phyloP scores from a whole-genome alignment of 2,329 filamentous ascomycete genomes.

The Beauveria medogensis region DNA sequence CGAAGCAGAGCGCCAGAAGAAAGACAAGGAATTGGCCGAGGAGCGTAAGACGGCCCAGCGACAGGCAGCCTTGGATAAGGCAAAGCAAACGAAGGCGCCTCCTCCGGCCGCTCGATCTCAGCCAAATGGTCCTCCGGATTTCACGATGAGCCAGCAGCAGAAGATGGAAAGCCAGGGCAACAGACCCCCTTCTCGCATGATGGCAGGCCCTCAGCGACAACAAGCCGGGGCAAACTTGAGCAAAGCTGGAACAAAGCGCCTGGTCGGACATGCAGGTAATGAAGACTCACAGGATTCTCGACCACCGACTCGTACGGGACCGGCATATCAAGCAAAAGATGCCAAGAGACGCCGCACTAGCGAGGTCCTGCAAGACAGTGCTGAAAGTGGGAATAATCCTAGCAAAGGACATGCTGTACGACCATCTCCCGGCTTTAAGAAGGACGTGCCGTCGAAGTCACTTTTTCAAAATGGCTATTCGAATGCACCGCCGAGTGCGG shows the following conservation, averaged over 20 bases:
- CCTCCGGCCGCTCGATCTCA: constrained; percentile 51
- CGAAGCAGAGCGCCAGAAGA: constrained; percentile 54
- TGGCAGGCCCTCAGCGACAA: constrained; percentile 40
- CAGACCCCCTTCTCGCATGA: constrained; percentile 51
- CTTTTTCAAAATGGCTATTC: constrained; percentile 54
- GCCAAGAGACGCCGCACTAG: constrained; percentile 73
- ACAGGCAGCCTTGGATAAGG: constrained; percentile 55
- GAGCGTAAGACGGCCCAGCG: constrained; percentile 59
- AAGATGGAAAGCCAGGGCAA: constrained; percentile 25
- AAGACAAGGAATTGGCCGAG: constrained; percentile 54
- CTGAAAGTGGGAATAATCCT: constrained; percentile 48
- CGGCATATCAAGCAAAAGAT: constrained; percentile 62
- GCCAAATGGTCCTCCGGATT: constrained; percentile 42
- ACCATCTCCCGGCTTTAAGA: constrained; percentile 62
- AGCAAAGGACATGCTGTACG: constrained; percentile 80
- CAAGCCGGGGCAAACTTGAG: constrained; percentile 42
- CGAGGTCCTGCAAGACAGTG: constrained; percentile 60
- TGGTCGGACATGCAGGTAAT: constrained; percentile 49
- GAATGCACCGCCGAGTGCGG: constrained; percentile 44
- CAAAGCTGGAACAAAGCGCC: constrained; percentile 49
- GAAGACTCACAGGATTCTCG: constrained; percentile 46
- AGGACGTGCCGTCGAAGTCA: constrained; percentile 56
- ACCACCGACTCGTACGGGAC: constrained; percentile 39
- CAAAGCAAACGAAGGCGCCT: constrained; percentile 56
- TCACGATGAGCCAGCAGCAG: constrained; percentile 24